These are phyloP conservation scores for Comarum palustre DNA, from an alignment of 306 rosid genomes.

Conservation along the genomic window DNA sequence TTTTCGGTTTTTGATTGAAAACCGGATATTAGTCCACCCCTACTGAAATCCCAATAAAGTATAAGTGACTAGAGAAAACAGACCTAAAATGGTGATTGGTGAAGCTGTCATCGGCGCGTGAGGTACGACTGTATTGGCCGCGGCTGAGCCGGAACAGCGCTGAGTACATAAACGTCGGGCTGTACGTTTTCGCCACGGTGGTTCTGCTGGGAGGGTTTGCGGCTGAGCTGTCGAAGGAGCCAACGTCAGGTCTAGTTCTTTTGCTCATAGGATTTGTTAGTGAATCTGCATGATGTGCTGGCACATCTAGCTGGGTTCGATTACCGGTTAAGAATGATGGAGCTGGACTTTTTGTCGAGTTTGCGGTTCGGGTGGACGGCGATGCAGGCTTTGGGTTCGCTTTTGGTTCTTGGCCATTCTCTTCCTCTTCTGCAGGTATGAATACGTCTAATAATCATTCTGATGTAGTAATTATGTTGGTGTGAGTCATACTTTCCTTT, in stretches of 20 bases:
- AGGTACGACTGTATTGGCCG: constrained; percentile 63
- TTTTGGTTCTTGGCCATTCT: constrained; percentile 47
- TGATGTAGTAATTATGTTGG: no score
- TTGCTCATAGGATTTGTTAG: constrained; percentile 37
- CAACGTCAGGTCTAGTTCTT: constrained; percentile 59
- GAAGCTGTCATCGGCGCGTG: constrained; percentile 82
- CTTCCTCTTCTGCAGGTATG: constrained; percentile 68
- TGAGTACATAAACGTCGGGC: constrained; percentile 77
- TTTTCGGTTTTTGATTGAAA: no score
- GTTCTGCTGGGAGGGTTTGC: constrained; percentile 54
- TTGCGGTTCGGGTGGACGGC: constrained; percentile 57
- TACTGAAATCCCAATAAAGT: no score
- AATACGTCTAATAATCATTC: no score
- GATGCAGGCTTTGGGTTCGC: constrained; percentile 55
- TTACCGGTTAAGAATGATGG: constrained; percentile 43
- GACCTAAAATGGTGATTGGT: no score
- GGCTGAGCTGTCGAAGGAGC: constrained; percentile 56
- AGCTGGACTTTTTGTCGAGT: constrained; percentile 65
- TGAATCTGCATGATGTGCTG: constrained; percentile 66
- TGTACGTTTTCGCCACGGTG: constrained; percentile 51
- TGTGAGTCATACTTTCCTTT: no score
- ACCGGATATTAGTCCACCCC: no score
- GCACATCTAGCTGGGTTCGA: constrained; percentile 74
- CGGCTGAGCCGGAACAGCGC: constrained; percentile 47
- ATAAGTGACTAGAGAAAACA: no score